Conservation (phyloP, 345 rosid genomes). For the Microcos paniculata region DNA sequence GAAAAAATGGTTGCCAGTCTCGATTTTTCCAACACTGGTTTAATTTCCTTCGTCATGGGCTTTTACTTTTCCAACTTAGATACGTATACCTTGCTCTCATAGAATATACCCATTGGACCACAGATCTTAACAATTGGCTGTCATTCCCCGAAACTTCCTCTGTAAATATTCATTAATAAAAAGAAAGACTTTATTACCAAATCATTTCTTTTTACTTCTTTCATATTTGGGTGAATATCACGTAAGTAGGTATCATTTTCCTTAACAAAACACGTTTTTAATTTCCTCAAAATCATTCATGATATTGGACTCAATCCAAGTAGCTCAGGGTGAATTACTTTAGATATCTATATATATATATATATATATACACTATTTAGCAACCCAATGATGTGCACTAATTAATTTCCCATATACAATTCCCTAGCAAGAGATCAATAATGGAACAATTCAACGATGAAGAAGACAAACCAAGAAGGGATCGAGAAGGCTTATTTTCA, state of each 20-base stretch:
- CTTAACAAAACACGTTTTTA: no score
- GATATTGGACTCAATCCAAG: not conserved
- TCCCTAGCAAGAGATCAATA: not conserved
- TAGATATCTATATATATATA: no score
- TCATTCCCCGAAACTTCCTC: conserved; percentile 19
- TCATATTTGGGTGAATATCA: no score
- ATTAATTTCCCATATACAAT: no score
- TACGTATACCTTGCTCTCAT: not conserved
- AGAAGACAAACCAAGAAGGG: conserved; percentile 24
- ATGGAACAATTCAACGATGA: conserved; percentile 23
- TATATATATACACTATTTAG: not conserved
- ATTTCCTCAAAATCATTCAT: not conserved
- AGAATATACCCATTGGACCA: not conserved
- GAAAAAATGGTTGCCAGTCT: not conserved
- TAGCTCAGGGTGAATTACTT: no score
- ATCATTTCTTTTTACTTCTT: no score
- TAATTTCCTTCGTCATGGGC: not conserved
- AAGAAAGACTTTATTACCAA: no score
- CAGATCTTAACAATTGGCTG: not conserved
- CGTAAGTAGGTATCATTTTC: no score
- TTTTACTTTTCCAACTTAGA: conserved; percentile 2
- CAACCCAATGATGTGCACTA: not conserved
- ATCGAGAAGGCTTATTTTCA: conserved; percentile 29
- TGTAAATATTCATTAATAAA: not conserved
- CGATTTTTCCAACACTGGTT: not conserved